These are phyloP conservation scores for Tetrahymena elliotti DNA, from an alignment of 73 alveolate genomes.

Conservation along the genomic window DNA sequence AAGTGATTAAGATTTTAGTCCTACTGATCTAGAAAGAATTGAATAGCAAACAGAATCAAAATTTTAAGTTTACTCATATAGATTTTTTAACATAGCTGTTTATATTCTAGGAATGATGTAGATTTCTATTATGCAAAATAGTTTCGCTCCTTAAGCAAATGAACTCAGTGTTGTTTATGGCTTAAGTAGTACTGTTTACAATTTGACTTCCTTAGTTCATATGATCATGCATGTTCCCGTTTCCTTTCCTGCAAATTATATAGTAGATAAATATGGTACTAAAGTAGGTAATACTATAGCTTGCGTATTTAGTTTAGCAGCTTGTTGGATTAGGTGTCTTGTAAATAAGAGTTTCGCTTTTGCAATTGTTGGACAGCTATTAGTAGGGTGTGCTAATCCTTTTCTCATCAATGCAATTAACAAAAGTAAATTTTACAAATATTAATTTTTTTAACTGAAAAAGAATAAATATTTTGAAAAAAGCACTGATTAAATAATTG, in stretches of 20 bases:
- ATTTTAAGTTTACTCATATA: not conserved
- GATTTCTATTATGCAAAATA: not conserved
- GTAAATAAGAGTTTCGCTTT: not conserved
- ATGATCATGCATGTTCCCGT: not conserved
- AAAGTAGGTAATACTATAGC: not conserved
- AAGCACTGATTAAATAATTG: too few relatives aligned
- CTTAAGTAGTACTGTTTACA: not conserved
- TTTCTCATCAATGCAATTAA: not conserved
- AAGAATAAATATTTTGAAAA: too few relatives aligned
- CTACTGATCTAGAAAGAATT: not conserved
- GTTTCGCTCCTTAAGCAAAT: not conserved
- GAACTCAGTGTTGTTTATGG: not conserved
- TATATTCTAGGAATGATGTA: not conserved
- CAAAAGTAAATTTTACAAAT: not conserved
- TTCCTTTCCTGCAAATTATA: not conserved
- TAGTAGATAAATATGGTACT: not conserved
- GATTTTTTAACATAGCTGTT: not conserved
- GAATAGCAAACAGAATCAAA: not conserved
- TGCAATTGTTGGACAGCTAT: not conserved
- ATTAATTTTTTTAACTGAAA: not conserved
- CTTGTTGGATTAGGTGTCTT: not conserved
- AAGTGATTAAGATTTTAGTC: not conserved
- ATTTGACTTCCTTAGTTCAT: not conserved
- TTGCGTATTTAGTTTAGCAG: not conserved
- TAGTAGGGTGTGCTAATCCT: not conserved